Evolutionary conservation across 371 early-diverging fungal species (phyloP).

Genomic region (Mucor irregularis): DNA sequence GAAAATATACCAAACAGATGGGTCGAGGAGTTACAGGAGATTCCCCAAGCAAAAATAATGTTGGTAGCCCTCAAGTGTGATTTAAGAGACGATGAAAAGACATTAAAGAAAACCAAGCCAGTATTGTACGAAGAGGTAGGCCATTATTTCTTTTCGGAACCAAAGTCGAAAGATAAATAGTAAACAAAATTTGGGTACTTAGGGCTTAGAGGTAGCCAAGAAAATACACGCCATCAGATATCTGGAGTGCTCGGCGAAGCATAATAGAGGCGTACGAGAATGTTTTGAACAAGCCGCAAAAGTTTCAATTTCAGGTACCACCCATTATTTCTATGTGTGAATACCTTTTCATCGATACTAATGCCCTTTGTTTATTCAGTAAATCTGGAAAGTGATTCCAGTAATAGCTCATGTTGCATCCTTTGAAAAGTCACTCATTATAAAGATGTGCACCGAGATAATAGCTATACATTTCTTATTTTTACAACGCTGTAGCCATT

Average conservation of each 20-base stretch:
- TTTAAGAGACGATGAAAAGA: conserved; percentile 44
- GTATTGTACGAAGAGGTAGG: conserved; percentile 51
- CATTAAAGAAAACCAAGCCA: conserved; percentile 24
- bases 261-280: conserved; percentile 53
- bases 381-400: not conserved
- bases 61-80: conserved; percentile 65
- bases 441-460: no score
- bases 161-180: no score
- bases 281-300: conserved; percentile 57
- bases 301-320: conserved; percentile 39
- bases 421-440: no score
- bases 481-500: no score
- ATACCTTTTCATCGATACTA: no score
- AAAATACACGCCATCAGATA: conserved; percentile 50
- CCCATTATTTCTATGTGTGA: not conserved
- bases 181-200: no score
- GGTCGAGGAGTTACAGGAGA: conserved; percentile 49
- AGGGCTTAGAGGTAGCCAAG: conserved; percentile 50
- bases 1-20: conserved; percentile 61
- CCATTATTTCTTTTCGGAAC: not conserved
- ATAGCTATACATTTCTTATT: no score
- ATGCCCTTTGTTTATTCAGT: no score
- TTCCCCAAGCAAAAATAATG: conserved; percentile 48
- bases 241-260: conserved; percentile 58
- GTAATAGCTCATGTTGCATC: no score